Conservation (phyloP, 73 alveolate genomes). For the Paramecium primaurelia region DNA sequence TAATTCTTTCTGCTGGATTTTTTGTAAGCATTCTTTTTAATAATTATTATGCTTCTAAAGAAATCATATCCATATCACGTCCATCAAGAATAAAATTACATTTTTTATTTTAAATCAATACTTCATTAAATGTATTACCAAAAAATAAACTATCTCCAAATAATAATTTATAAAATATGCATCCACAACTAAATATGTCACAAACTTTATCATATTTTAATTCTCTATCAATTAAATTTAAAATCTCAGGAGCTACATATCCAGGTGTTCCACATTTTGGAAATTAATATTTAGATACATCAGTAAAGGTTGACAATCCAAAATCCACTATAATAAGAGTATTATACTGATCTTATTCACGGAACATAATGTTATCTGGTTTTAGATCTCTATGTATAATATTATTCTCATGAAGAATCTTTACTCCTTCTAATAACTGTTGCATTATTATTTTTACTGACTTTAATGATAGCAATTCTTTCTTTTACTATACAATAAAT, state of each 20-base stretch:
- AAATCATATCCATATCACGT: neutral
- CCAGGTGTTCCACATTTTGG: slow-evolving; percentile 79
- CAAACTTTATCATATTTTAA: slow-evolving; percentile 49
- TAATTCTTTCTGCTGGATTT: slow-evolving; percentile 70
- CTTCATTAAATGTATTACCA: slow-evolving; percentile 61
- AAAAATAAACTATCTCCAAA: slow-evolving; percentile 43
- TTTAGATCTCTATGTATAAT: slow-evolving; percentile 60
- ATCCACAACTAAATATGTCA: slow-evolving; percentile 57
- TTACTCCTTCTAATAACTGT: slow-evolving; percentile 32
- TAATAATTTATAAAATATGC: slow-evolving; percentile 48
- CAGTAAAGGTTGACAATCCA: slow-evolving; percentile 56
- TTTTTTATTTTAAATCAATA: slow-evolving; percentile 21
- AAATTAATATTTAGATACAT: slow-evolving; percentile 28
- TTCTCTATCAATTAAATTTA: slow-evolving; percentile 50
- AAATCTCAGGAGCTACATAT: slow-evolving; percentile 81
- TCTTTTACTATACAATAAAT: neutral
- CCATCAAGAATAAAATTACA: slow-evolving; percentile 31
- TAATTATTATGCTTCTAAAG: slow-evolving; percentile 68
- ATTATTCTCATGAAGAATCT: slow-evolving; percentile 30
- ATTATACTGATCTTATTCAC: slow-evolving; percentile 12
- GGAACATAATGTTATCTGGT: slow-evolving; percentile 60
- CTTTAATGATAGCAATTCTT: neutral
- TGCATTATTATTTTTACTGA: slow-evolving; percentile 15
- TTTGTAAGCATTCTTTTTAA: slow-evolving; percentile 64
- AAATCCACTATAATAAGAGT: slow-evolving; percentile 54